phyloP scores from a whole-genome alignment of 495 filamentous ascomycete species.

The Annulohypoxylon moriforme region DNA sequence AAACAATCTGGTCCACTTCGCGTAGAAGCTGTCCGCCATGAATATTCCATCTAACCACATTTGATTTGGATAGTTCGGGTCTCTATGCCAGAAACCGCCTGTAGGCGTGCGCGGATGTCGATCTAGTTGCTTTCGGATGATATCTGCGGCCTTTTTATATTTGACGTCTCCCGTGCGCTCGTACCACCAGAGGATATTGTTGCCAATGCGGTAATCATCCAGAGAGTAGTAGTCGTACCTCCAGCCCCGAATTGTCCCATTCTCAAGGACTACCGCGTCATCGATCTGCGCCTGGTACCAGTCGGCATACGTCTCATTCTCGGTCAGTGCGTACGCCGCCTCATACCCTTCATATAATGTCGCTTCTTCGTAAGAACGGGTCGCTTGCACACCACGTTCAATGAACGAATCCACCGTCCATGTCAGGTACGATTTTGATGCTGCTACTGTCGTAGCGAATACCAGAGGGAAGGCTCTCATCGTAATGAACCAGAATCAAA shows the following conservation, averaged over 20 bases:
- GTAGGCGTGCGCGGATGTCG: constrained; percentile 60
- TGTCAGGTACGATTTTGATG: constrained; percentile 50
- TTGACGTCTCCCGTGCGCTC: constrained; percentile 49
- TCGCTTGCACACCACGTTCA: constrained; percentile 52
- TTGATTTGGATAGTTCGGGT: constrained; percentile 62
- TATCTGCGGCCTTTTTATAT: constrained; percentile 55
- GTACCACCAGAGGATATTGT: constrained; percentile 60
- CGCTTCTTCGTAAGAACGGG: constrained; percentile 52
- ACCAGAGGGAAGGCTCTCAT: constrained; percentile 30
- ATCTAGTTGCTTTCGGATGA: constrained; percentile 60
- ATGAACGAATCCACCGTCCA: constrained; percentile 64
- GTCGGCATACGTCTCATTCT: constrained; percentile 47
- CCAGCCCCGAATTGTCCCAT: constrained; percentile 56
- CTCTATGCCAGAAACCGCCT: constrained; percentile 66
- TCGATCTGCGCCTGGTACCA: constrained; percentile 54
- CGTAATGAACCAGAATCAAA: not conserved
- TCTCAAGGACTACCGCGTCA: constrained; percentile 49
- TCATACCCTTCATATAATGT: constrained; percentile 54
- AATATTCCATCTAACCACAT: constrained; percentile 70
- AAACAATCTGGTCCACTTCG: constrained; percentile 59
- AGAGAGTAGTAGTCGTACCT: constrained; percentile 57
- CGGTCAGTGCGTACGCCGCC: constrained; percentile 50
- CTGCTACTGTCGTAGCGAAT: constrained; percentile 25
- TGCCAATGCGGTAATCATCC: constrained; percentile 63
- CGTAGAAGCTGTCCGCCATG: constrained; percentile 64